Percentiles rank a stretch among this genome's conserved stretches.
Conservation (phyloP, 495 filamentous ascomycete genomes). For the Glarea lozoyensis region DNA sequence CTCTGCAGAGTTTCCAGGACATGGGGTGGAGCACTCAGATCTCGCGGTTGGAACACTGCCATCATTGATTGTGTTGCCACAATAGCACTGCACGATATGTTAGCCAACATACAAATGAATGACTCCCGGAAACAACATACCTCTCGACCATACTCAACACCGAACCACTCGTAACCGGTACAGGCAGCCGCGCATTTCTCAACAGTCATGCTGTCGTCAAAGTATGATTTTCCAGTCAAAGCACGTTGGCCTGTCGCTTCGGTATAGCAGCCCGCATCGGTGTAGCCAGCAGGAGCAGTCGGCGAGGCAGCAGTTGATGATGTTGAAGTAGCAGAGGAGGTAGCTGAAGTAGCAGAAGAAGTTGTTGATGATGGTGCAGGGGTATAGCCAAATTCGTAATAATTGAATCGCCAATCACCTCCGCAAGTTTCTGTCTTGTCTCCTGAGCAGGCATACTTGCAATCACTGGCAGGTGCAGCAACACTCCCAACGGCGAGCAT, state of each 20-base stretch:
- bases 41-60: constrained; percentile 26
- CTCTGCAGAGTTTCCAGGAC: background rate
- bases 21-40: background rate
- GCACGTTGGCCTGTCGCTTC: constrained; percentile 18
- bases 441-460: background rate
- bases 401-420: background rate
- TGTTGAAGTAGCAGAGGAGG: too few species aligned
- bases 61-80: constrained; percentile 31
- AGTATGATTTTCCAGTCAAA: constrained; percentile 10
- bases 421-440: background rate
- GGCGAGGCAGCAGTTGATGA: too few species aligned
- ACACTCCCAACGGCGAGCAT: background rate
- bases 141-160: constrained; percentile 23
- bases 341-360: too few species aligned
- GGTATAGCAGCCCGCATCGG: constrained; percentile 15
- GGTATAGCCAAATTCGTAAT: background rate
- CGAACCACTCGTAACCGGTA: constrained; percentile 20
- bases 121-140: background rate
- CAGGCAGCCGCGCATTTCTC: constrained; percentile 27
- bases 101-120: background rate
- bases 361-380: too few species aligned
- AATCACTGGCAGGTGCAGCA: background rate
- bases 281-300: background rate
- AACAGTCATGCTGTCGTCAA: constrained; percentile 22
- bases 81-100: constrained; percentile 24